A percentile compares a stretch with the other conserved stretches of the same genome.
Evolutionary conservation across 768 basidiomycete genomes (phyloP).

Genomic region (Agrocybe pediades): DNA sequence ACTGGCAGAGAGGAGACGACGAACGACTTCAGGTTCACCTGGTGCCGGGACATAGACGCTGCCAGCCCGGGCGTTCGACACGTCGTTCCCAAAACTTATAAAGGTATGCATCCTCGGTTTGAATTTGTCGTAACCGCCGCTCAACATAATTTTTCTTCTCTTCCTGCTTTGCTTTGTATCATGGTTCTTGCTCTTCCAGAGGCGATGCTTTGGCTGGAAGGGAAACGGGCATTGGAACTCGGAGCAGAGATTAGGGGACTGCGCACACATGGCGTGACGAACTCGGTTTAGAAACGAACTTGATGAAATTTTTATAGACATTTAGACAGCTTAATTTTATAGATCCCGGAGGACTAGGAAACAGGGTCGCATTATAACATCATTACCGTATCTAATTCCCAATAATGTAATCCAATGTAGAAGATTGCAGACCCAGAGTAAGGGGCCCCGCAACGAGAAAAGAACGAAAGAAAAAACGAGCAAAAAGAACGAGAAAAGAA

Average conservation of each 20-base stretch:
- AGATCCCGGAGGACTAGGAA: too few species aligned
- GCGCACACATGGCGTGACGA: slow-evolving; percentile 1
- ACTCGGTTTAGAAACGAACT: neutral
- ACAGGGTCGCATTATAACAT: too few species aligned
- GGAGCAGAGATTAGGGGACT: slow-evolving; percentile 58
- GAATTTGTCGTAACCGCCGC: neutral
- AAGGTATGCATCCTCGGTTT: slow-evolving; percentile 42
- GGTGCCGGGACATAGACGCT: slow-evolving; percentile 44
- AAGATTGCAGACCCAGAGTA: too few species aligned
- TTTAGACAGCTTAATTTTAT: too few species aligned
- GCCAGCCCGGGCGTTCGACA: slow-evolving; percentile 35
- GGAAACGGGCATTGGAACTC: slow-evolving; percentile 68
- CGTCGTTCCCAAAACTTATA: slow-evolving; percentile 72
- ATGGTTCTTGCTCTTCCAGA: slow-evolving; percentile 41
- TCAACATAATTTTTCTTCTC: slow-evolving; percentile 15
- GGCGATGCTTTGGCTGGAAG: slow-evolving; percentile 86
- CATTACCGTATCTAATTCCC: too few species aligned
- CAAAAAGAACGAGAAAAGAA: too few species aligned
- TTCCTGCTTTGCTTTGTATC: neutral
- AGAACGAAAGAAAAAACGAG: too few species aligned
- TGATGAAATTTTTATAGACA: neutral
- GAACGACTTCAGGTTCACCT: slow-evolving; percentile 79
- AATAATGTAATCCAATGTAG: too few species aligned
- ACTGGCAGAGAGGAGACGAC: slow-evolving; percentile 68
- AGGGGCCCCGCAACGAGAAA: too few species aligned